Base-by-base conservation (phyloP, 306 rosid species). In the Cucurbita argyrosperma region DNA sequence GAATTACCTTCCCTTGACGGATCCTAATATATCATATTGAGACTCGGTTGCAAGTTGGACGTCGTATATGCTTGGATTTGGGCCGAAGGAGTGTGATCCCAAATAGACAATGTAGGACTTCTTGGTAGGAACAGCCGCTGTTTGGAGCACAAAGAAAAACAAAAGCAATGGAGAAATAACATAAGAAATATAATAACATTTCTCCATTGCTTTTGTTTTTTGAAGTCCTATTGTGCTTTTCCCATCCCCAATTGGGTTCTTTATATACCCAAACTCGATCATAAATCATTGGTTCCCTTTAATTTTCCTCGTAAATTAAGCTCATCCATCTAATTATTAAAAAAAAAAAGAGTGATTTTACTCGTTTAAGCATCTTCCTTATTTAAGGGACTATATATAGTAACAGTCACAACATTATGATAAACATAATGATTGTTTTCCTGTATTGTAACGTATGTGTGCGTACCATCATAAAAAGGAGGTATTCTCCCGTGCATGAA, bases 31-130 rank as follows among this genome's bases (percentile, higher is more conserved):
- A 56, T 65, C 57, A 51, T 84, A 56, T 76, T 88, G 90, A 21
- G 42, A 82, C 18, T 72, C 53, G 16, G 80, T 80, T 8, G 80
- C 85, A 26, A 13, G 55, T 9, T 79, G 52, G 5, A 75, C 76
- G 77, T 30, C 35, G 4, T 30, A 30, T 0, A 30, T 2, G 4
- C 35, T 30, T 30, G 35, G 35, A 30, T 30, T 84, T 88, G 61
- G 1, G 70, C 8, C 5, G 85, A 82, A 69, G 85, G 90, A 82
- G 64, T 85, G 85, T 80, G 85, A 73, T 79, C 90, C 88, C 54
- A 88, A 76, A 69, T 88, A 88, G 4, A 88, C 90, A 57, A 88
- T 80, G 52, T 80, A 85, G 46, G 90, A 83, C 87, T 88, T 30
- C 35, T 85, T 83, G 21, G 43, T 38, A 50, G 88, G 90, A 43